Evolutionary conservation across 192 early-diverging fungal genomes (phyloP).

Genomic region (Spinellus fusiger): DNA sequence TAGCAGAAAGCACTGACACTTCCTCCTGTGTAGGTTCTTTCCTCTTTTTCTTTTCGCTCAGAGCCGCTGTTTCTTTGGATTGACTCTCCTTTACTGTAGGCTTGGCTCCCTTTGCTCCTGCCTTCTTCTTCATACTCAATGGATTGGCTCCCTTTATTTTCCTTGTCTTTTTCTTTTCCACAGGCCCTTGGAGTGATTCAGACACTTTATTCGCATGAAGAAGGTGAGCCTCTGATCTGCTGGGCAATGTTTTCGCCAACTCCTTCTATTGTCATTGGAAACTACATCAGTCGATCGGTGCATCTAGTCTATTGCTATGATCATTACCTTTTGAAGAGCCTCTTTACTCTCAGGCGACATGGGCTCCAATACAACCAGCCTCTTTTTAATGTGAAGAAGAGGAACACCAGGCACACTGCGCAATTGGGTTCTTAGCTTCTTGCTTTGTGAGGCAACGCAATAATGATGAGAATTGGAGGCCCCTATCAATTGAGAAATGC

Average conservation of each 20-base stretch:
- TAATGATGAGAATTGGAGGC: conserved; percentile 76
- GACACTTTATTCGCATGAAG: conserved; percentile 43
- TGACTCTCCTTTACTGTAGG: conserved; percentile 42
- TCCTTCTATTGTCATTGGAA: conserved; percentile 20
- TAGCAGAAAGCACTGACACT: too few relatives aligned
- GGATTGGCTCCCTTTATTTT: conserved; percentile 79
- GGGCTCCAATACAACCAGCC: conserved; percentile 77
- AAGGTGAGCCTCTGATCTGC: conserved; percentile 39
- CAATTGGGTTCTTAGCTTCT: conserved; percentile 53
- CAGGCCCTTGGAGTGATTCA: conserved; percentile 43
- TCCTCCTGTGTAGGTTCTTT: too few relatives aligned
- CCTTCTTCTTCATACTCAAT: conserved; percentile 83
- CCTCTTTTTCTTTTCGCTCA: conserved; percentile 74
- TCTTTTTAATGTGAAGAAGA: conserved; percentile 64
- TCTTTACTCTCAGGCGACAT: conserved; percentile 49
- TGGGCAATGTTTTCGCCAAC: conserved; percentile 31
- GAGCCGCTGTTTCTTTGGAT: conserved; percentile 74
- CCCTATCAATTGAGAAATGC: conserved; percentile 72
- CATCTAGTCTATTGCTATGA: background rate
- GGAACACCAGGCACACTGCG: conserved; percentile 76
- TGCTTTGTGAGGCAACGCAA: conserved; percentile 79
- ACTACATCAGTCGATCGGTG: background rate
- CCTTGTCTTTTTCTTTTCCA: conserved; percentile 32
- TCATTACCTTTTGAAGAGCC: conserved; percentile 36
- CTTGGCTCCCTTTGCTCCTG: too few relatives aligned